Conservation (phyloP, 768 basidiomycete genomes). For the Naganishia antarctica region DNA sequence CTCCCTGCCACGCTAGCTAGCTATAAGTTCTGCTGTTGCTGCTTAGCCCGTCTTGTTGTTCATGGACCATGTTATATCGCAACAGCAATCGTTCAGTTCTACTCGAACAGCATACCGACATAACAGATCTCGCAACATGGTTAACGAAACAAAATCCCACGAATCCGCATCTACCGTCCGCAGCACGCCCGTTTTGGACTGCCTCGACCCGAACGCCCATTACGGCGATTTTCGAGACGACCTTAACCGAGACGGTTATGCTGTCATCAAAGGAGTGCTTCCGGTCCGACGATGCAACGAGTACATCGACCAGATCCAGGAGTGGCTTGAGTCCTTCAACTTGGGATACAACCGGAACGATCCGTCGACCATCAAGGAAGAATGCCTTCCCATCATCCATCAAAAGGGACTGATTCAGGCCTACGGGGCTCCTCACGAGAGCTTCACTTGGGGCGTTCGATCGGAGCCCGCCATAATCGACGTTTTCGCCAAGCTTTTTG, state of each 20-base stretch:
- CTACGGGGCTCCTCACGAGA: constrained; percentile 22
- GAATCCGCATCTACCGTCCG: constrained; percentile 8
- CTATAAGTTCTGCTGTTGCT: too few species aligned
- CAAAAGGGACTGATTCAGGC: constrained; percentile 16
- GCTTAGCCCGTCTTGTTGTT: too few species aligned
- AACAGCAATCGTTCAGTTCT: too few species aligned
- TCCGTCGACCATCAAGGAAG: constrained; percentile 12
- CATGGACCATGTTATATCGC: too few species aligned
- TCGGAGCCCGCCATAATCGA: constrained; percentile 35
- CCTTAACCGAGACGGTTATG: constrained; percentile 16
- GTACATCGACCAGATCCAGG: constrained; percentile 19
- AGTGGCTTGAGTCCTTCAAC: constrained; percentile 23
- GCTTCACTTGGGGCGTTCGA: constrained; percentile 18
- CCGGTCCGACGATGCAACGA: constrained; percentile 6
- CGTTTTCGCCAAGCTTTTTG: constrained; percentile 42
- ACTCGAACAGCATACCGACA: not conserved
- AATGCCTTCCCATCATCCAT: constrained; percentile 19
- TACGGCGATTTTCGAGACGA: constrained; percentile 21
- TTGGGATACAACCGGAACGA: constrained; percentile 23
- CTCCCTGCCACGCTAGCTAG: too few species aligned
- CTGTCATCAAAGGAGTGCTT: constrained; percentile 15
- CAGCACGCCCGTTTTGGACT: constrained; percentile 13
- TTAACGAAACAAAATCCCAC: constrained; percentile 4
- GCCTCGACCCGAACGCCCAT: constrained; percentile 16
- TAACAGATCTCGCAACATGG: constrained; percentile 5